Conservation (phyloP, 108 stramenopile genomes). For the Discostella stelligeroides region DNA sequence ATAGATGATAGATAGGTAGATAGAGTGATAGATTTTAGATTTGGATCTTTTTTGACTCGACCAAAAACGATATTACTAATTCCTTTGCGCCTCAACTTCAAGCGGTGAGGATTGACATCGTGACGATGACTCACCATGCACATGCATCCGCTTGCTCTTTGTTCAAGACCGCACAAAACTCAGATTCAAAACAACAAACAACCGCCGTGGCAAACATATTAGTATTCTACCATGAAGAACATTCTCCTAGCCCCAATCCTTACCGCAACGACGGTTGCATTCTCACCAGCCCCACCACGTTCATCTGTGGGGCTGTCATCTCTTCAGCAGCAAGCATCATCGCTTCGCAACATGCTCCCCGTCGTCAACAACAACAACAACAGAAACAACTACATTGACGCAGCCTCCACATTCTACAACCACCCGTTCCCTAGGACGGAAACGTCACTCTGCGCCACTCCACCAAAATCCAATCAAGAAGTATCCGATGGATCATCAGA, state of each 20-base stretch:
- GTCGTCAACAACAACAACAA: conserved; percentile 11
- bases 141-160: background rate
- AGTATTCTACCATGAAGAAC: conserved; percentile 38
- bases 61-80: background rate
- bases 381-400: background rate
- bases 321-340: background rate
- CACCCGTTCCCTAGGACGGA: conserved; percentile 26
- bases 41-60: no score
- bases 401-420: background rate
- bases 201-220: background rate
- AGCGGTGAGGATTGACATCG: background rate
- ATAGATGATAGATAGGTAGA: no score
- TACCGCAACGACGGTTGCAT: conserved; percentile 27
- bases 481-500: conserved; percentile 69
- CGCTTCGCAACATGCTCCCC: conserved; percentile 25
- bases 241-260: conserved; percentile 28
- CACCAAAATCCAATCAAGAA: conserved; percentile 63
- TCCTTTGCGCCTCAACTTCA: background rate
- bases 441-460: conserved; percentile 26
- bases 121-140: background rate
- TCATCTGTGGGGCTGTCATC: conserved; percentile 12
- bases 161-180: background rate
- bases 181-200: no score
- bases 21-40: no score
- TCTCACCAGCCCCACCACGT: conserved; percentile 41